Percentiles rank a stretch among this genome's conserved stretches.
phyloP scores from a whole-genome alignment of 441 rosid species.

The Arabidopsis lyrata region DNA sequence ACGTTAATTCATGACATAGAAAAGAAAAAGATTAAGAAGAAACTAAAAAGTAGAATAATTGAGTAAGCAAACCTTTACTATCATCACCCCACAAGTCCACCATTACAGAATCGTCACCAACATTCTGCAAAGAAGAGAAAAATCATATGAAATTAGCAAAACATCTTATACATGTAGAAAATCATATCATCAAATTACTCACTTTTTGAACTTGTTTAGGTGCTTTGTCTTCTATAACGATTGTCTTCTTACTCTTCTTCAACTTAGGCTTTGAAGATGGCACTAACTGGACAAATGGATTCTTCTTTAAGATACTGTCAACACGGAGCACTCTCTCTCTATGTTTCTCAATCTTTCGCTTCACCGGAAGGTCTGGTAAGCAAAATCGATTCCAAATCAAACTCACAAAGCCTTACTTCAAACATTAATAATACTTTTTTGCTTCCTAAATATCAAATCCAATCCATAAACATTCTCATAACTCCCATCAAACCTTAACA shows the following conservation, averaged over 20 bases:
- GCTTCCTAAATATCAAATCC: background rate
- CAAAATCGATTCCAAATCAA: background rate
- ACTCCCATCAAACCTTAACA: background rate
- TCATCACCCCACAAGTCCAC: slow-evolving; percentile 74
- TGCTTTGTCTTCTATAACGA: slow-evolving; percentile 30
- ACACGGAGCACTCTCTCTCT: slow-evolving; percentile 69
- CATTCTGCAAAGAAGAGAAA: slow-evolving; percentile 47
- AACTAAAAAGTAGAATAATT: background rate
- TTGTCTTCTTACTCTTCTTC: slow-evolving; percentile 46
- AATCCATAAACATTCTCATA: background rate
- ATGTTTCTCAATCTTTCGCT: slow-evolving; percentile 79
- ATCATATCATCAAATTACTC: slow-evolving; percentile 6
- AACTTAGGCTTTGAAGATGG: slow-evolving; percentile 66
- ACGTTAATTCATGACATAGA: slow-evolving; percentile 5
- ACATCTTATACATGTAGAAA: background rate
- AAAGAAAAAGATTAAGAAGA: background rate
- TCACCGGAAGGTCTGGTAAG: slow-evolving; percentile 69
- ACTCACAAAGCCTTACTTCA: background rate
- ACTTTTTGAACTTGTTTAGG: slow-evolving; percentile 52
- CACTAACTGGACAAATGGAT: slow-evolving; percentile 73
- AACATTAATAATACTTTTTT: background rate
- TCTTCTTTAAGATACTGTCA: slow-evolving; percentile 73
- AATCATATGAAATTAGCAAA: slow-evolving; percentile 23
- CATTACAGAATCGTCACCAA: slow-evolving; percentile 52
- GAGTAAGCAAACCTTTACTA: slow-evolving; percentile 55